These are phyloP conservation scores for Xylariales sp. DNA, from an alignment of 2,329 filamentous ascomycete genomes.

Conservation along the genomic window DNA sequence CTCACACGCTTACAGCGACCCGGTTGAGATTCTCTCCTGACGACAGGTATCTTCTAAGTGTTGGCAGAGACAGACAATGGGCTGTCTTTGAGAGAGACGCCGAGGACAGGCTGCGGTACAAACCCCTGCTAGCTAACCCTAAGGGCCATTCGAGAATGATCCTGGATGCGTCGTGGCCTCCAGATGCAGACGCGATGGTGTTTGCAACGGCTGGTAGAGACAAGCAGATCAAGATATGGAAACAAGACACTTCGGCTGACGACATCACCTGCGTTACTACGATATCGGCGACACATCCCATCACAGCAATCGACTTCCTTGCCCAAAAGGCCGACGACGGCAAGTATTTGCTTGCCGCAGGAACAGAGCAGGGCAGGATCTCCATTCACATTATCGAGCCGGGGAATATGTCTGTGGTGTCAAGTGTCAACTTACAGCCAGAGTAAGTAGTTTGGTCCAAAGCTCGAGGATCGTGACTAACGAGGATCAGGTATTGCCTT, in stretches of 20 bases:
- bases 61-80: conserved; percentile 91
- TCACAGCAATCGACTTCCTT: conserved; percentile 69
- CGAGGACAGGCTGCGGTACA: conserved; percentile 40
- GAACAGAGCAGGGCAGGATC: conserved; percentile 51
- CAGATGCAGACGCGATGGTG: conserved; percentile 35
- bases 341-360: conserved; percentile 46
- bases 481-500: conserved; percentile 51
- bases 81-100: conserved; percentile 59
- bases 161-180: conserved; percentile 79
- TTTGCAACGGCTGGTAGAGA: conserved; percentile 92
- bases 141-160: conserved; percentile 95
- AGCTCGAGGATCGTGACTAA: too few relatives aligned
- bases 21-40: conserved; percentile 74
- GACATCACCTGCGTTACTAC: conserved; percentile 49
- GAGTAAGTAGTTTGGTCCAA: conserved; percentile 41
- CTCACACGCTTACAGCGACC: conserved; percentile 83
- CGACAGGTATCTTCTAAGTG: conserved; percentile 73
- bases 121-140: conserved; percentile 58
- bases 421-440: conserved; percentile 28
- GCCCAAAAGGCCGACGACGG: conserved; percentile 24
- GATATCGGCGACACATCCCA: conserved; percentile 52
- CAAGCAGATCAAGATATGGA: conserved; percentile 76
- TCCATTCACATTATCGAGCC: conserved; percentile 37
- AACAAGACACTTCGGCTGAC: conserved; percentile 15
- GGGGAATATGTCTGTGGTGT: conserved; percentile 32